Base-by-base conservation (phyloP, 495 filamentous ascomycete species). In the Penicillium maclennaniae region DNA sequence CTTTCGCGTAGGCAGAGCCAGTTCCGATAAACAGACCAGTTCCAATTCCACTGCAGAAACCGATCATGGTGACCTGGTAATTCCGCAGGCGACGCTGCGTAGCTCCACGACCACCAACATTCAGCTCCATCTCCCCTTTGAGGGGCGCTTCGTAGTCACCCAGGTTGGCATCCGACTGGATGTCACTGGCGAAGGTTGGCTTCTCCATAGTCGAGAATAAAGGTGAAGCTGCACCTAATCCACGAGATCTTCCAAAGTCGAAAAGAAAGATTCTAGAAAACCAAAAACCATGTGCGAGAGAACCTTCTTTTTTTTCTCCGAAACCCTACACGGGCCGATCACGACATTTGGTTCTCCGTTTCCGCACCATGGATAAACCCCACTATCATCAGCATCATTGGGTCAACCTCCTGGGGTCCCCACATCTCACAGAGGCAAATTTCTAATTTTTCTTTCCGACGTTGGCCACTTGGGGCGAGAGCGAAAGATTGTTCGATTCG, bases 21-120 rank as follows among this genome's bases (percentile, higher is more conserved):
- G 83, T 87, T 54, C 88, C 86, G 25, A 91, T 66, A 72, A 91
- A 91, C 46, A 91, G 72, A 61, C 87, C 87, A 6, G 87, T 91
- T 19, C 87, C 88, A 61, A 90, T 69, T 34, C 68, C 70, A 54
- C 70, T 59, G 53, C 65, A 70, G 55, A 73, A 67, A 6, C 67
- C 70, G 47, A 73, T 73, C 70, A 73, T 73, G 45, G 58, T 64
- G 31, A 73, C 60, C 50, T 73, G 70, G 25, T 73, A 73, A 45
- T 70, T 68, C 40, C 63, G 63, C 43, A 73, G 61, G 8, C 68
- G 67, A 17, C 70, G 65, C 58, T 73, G 70, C 17, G 66, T 62
- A 1, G 61, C 61, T 37, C 61, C 70, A 20, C 68, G 68, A 27
- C 69, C 69, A 34, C 69, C 69, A 3, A 70, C 63, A 56, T 70